These are phyloP conservation scores for Ilex asprella DNA, from an alignment of 257 asterid species.

Conservation along the genomic window DNA sequence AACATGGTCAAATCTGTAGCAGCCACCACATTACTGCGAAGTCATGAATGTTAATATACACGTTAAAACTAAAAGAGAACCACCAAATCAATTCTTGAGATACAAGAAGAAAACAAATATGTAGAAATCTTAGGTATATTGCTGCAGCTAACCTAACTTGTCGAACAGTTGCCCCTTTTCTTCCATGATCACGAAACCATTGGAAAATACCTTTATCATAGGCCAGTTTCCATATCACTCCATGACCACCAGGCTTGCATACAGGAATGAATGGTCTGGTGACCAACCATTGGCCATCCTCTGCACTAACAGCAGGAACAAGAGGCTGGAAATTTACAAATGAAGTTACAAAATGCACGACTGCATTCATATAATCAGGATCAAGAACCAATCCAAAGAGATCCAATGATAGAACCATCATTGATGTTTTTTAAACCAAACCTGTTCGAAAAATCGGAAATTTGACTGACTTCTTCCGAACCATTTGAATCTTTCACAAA, in stretches of 20 bases:
- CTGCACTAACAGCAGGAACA: constrained; percentile 94
- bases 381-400: constrained; percentile 8
- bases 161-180: constrained; percentile 94
- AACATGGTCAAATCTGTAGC: constrained; percentile 91
- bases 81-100: constrained; percentile 3
- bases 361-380: constrained; percentile 4
- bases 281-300: constrained; percentile 90
- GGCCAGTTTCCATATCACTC: constrained; percentile 98
- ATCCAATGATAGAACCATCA: constrained; percentile 6
- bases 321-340: constrained; percentile 72
- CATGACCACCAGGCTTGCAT: constrained; percentile 99
- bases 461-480: constrained; percentile 87
- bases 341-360: constrained; percentile 27
- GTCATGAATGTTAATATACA: constrained; percentile 32
- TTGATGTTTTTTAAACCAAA: constrained; percentile 18
- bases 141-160: constrained; percentile 71
- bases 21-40: constrained; percentile 92
- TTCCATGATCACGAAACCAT: constrained; percentile 70
- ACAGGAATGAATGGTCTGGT: constrained; percentile 60
- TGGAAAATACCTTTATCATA: constrained; percentile 86
- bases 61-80: constrained; percentile 16
- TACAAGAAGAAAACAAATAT: constrained; percentile 1
- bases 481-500: constrained; percentile 77
- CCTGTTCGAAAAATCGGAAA: constrained; percentile 92
- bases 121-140: background rate